Conservation (phyloP, 176 grass and related monocot species). For the Pharus latifolius region DNA sequence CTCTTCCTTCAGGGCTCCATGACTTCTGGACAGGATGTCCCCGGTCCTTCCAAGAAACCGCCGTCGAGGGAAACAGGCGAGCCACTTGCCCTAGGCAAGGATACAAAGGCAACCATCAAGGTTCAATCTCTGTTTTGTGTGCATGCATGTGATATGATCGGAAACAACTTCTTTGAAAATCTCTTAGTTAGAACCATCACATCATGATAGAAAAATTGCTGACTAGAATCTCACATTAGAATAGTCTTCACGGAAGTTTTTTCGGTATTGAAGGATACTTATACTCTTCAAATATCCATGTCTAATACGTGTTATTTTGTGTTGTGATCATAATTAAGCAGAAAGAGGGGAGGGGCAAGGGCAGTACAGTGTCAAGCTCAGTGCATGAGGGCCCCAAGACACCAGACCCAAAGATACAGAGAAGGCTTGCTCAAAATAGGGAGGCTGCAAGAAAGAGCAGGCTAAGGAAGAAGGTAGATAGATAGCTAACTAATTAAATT, state of each 20-base stretch:
- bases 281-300: neutral
- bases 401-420: constrained; percentile 41
- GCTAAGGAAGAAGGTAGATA: constrained; percentile 54
- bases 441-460: constrained; percentile 64
- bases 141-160: too few relatives aligned
- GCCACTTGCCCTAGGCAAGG: neutral
- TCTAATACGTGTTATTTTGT: neutral
- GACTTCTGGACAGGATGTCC: neutral
- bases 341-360: constrained; percentile 9
- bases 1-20: neutral
- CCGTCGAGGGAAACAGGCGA: neutral
- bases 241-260: too few relatives aligned
- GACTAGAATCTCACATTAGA: too few relatives aligned
- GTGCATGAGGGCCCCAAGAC: constrained; percentile 38
- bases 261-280: too few relatives aligned
- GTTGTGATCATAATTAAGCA: neutral
- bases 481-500: neutral
- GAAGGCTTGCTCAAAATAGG: constrained; percentile 59
- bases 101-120: constrained; percentile 25
- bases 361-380: constrained; percentile 14
- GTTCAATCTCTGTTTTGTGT: constrained; percentile 3
- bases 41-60: constrained; percentile 15
- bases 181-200: too few relatives aligned
- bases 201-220: too few relatives aligned
- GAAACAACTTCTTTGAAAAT: too few relatives aligned